Conservation (phyloP, 306 rosid genomes). For the Vicia villosa region DNA sequence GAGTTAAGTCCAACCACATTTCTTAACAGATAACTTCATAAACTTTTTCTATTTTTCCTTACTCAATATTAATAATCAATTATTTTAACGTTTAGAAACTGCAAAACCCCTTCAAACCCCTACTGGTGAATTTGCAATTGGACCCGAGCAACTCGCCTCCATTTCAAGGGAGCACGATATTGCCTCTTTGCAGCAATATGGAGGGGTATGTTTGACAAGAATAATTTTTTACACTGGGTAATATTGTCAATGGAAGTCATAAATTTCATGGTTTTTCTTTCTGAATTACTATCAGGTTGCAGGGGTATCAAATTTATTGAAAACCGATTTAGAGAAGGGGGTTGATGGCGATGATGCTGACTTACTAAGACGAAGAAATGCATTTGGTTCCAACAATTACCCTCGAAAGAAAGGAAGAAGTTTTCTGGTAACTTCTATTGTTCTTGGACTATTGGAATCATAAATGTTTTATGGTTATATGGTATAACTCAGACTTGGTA, state of each 20-base stretch:
- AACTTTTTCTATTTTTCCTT: background rate
- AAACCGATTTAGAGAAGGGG: conserved; percentile 82
- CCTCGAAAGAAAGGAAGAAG: conserved; percentile 82
- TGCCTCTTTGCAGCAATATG: conserved; percentile 56
- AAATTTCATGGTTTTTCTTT: conserved; percentile 17
- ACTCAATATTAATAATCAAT: conserved; percentile 2
- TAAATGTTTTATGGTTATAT: background rate
- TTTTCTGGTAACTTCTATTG: conserved; percentile 60
- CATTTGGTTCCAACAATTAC: conserved; percentile 84
- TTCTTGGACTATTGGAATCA: conserved; percentile 10
- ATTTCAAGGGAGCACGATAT: conserved; percentile 75
- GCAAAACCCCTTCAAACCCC: conserved; percentile 30
- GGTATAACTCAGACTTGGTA: background rate
- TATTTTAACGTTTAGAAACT: conserved; percentile 44
- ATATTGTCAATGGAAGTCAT: conserved; percentile 4
- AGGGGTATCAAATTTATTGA: conserved; percentile 64
- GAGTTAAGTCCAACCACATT: too few relatives aligned
- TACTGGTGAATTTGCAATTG: conserved; percentile 71
- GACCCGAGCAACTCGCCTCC: conserved; percentile 69
- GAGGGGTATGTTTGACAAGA: conserved; percentile 67
- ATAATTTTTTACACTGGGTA: background rate
- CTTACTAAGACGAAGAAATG: conserved; percentile 62
- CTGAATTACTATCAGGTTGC: conserved; percentile 57
- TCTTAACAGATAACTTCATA: background rate
- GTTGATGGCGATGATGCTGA: conserved; percentile 74